Percentiles rank a stretch among this genome's conserved stretches.
phyloP scores from a whole-genome alignment of 176 grass and related monocot genomes.

The Zizania latifolia region DNA sequence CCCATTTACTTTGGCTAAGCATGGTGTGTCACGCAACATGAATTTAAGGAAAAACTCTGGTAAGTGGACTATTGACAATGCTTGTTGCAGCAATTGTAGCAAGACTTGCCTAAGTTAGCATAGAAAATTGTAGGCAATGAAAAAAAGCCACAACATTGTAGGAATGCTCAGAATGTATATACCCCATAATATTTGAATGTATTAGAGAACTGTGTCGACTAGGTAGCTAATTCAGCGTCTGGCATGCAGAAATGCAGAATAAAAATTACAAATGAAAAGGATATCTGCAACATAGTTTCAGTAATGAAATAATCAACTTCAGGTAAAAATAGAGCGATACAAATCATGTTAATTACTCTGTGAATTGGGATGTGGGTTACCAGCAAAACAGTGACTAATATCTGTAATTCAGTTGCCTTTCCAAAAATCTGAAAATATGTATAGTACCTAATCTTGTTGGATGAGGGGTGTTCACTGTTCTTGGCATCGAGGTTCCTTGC shows the following conservation, averaged over 20 bases:
- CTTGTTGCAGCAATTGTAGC: neutral
- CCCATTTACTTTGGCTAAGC: neutral
- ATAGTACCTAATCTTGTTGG: slow-evolving; percentile 47
- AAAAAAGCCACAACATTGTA: neutral
- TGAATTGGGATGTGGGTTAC: neutral
- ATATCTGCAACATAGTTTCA: neutral
- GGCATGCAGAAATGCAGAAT: neutral
- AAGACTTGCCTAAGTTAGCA: neutral
- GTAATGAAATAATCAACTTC: neutral
- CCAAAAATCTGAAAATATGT: neutral
- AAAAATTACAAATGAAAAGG: neutral
- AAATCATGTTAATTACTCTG: neutral
- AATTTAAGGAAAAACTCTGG: neutral
- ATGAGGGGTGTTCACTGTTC: slow-evolving; percentile 35
- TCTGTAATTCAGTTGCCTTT: slow-evolving; percentile 1
- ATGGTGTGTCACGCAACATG: neutral
- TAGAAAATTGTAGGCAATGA: neutral
- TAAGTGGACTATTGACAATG: neutral
- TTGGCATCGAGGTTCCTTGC: slow-evolving; percentile 23
- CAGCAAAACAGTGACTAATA: neutral
- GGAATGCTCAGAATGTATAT: neutral
- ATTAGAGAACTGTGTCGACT: neutral
- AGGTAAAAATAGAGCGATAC: slow-evolving; percentile 1
- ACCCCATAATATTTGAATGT: neutral
- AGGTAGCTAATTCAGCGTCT: neutral